Percentiles rank a stretch among this genome's conserved stretches.
These are phyloP conservation scores for Mycogone perniciosa DNA, from an alignment of 2,329 filamentous ascomycete species.

Conservation along the genomic window DNA sequence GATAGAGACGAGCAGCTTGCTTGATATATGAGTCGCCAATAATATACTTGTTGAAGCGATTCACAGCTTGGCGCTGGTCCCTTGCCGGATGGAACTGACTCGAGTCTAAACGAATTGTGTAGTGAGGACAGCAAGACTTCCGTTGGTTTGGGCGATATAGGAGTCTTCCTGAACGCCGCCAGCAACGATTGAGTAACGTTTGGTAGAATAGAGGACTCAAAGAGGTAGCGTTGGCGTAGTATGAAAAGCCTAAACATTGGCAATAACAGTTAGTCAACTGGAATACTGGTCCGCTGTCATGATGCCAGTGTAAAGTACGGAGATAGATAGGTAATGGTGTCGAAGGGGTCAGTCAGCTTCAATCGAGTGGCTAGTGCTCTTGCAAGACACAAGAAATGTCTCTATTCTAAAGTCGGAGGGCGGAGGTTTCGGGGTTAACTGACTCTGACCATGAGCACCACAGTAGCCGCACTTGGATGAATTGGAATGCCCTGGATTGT, in stretches of 20 bases:
- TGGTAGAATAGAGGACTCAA: constrained; percentile 65
- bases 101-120: constrained; percentile 69
- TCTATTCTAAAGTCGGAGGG: no score
- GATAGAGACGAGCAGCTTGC: constrained; percentile 57
- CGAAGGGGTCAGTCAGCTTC: no score
- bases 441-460: constrained; percentile 40
- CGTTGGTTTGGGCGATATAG: constrained; percentile 74
- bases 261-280: background rate
- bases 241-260: constrained; percentile 59
- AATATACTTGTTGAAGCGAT: constrained; percentile 68
- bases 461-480: constrained; percentile 50
- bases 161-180: constrained; percentile 65
- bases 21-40: constrained; percentile 62
- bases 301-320: no score
- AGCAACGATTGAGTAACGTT: constrained; percentile 64
- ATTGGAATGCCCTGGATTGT: constrained; percentile 41
- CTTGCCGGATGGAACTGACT: constrained; percentile 57
- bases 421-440: constrained; percentile 36
- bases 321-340: no score
- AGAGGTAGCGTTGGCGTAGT: constrained; percentile 58
- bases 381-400: background rate
- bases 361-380: no score
- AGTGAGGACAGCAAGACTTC: constrained; percentile 86
- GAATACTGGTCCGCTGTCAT: no score
- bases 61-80: constrained; percentile 69